A percentile compares a stretch with the other conserved stretches of the same genome.
Conservation (phyloP, 495 filamentous ascomycete species). For the Penicillium psychrofluorescens region DNA sequence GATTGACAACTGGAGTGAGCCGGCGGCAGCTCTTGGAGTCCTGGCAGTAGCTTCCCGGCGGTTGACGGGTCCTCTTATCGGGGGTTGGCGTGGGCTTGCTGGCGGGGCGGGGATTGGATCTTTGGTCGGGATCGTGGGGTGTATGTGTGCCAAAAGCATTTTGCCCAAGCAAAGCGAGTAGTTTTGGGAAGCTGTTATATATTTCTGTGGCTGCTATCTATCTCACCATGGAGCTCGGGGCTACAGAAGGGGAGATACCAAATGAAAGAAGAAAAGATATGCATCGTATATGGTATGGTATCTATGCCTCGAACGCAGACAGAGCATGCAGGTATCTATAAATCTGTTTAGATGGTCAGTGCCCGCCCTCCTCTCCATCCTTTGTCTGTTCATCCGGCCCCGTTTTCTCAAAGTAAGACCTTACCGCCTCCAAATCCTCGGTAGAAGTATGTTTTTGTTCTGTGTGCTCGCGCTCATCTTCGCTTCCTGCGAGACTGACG, state of each 20-base stretch:
- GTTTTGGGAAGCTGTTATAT: no score
- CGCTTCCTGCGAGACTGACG: conserved; percentile 59
- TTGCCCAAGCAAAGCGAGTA: no score
- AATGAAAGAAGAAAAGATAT: no score
- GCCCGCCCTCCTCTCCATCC: not conserved
- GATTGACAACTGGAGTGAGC: conserved; percentile 43
- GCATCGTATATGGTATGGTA: no score
- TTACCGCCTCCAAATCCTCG: conserved; percentile 23
- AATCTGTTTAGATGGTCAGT: no score
- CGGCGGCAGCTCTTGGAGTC: conserved; percentile 26
- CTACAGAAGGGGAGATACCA: no score
- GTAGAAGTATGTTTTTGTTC: no score
- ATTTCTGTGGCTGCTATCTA: no score
- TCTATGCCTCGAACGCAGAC: no score
- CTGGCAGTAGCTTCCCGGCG: conserved; percentile 13
- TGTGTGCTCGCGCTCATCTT: conserved; percentile 27
- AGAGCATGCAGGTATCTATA: no score
- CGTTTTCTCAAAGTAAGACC: conserved; percentile 17
- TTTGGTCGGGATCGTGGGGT: conserved; percentile 22
- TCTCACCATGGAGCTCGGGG: no score
- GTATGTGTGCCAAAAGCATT: conserved; percentile 8
- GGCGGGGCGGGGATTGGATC: conserved; percentile 29
- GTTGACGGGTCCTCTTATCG: not conserved
- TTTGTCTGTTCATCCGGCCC: not conserved
- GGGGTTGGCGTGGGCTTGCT: conserved; percentile 23